These are phyloP conservation scores for Russula ochroleuca DNA, from an alignment of 768 basidiomycete genomes.

Conservation along the genomic window DNA sequence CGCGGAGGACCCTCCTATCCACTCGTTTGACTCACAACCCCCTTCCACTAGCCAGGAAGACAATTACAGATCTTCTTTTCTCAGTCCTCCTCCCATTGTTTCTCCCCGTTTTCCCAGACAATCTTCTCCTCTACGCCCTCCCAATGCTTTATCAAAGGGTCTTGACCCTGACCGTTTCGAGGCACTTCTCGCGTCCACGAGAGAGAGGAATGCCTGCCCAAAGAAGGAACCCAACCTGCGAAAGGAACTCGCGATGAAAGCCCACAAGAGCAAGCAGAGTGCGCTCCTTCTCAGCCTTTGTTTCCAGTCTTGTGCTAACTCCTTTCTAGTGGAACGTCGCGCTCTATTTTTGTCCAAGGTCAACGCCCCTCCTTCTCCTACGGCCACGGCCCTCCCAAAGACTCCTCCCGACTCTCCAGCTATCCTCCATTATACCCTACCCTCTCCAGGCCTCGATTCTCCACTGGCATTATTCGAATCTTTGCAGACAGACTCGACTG, in stretches of 20 bases:
- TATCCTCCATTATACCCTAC: constrained; percentile 63
- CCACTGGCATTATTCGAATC: constrained; percentile 58
- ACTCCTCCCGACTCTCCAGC: constrained; percentile 68
- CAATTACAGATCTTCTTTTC: constrained; percentile 51
- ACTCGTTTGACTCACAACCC: constrained; percentile 49
- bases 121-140: constrained; percentile 49
- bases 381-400: constrained; percentile 53
- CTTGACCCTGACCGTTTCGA: constrained; percentile 62
- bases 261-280: constrained; percentile 73
- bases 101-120: constrained; percentile 41
- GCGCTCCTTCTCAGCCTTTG: constrained; percentile 30
- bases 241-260: constrained; percentile 69
- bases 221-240: constrained; percentile 58
- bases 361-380: constrained; percentile 59
- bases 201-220: constrained; percentile 48
- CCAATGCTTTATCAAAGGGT: constrained; percentile 43
- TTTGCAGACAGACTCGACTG: constrained; percentile 30
- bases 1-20: constrained; percentile 47
- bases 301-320: not conserved
- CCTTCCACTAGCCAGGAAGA: constrained; percentile 39
- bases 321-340: constrained; percentile 60
- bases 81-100: constrained; percentile 52
- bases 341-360: constrained; percentile 73
- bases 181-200: constrained; percentile 55
- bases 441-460: constrained; percentile 62